phyloP scores from a whole-genome alignment of 2,329 filamentous ascomycete species.

The Epichloe baconii region DNA sequence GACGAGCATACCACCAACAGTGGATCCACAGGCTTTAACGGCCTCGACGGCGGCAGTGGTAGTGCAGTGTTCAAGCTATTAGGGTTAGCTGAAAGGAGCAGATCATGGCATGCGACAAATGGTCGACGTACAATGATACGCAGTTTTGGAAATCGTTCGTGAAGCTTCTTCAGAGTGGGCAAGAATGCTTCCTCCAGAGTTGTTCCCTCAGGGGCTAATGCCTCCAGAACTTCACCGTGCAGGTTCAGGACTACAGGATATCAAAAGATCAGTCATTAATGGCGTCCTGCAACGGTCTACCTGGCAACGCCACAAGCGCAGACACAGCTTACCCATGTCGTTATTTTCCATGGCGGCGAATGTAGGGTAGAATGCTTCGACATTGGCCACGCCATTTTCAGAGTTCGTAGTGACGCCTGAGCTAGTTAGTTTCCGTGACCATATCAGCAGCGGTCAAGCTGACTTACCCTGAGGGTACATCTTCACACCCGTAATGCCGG shows the following conservation, averaged over 20 bases:
- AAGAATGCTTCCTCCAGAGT: slow-evolving; percentile 51
- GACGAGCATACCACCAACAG: slow-evolving; percentile 42
- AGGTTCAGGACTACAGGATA: slow-evolving; percentile 57
- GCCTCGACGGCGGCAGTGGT: slow-evolving; percentile 69
- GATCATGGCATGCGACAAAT: neutral
- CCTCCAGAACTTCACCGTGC: slow-evolving; percentile 67
- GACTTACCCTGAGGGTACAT: slow-evolving; percentile 41
- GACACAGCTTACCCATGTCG: slow-evolving; percentile 33
- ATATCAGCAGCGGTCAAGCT: neutral
- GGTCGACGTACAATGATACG: slow-evolving; percentile 29
- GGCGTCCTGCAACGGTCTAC: neutral
- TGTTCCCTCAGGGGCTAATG: slow-evolving; percentile 31
- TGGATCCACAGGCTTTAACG: slow-evolving; percentile 62
- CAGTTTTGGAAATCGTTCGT: slow-evolving; percentile 60
- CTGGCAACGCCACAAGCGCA: too few relatives aligned
- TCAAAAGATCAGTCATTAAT: neutral
- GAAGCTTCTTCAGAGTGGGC: slow-evolving; percentile 62
- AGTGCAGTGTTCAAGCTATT: slow-evolving; percentile 66
- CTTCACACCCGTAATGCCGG: slow-evolving; percentile 62
- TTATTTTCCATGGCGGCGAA: slow-evolving; percentile 84
- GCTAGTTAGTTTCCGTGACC: neutral
- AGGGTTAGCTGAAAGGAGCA: neutral
- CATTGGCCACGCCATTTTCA: slow-evolving; percentile 50
- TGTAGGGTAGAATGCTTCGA: slow-evolving; percentile 60
- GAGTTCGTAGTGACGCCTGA: slow-evolving; percentile 51